These are phyloP conservation scores for Umbilicaria muhlenbergii DNA, from an alignment of 495 filamentous ascomycete species.

Conservation along the genomic window DNA sequence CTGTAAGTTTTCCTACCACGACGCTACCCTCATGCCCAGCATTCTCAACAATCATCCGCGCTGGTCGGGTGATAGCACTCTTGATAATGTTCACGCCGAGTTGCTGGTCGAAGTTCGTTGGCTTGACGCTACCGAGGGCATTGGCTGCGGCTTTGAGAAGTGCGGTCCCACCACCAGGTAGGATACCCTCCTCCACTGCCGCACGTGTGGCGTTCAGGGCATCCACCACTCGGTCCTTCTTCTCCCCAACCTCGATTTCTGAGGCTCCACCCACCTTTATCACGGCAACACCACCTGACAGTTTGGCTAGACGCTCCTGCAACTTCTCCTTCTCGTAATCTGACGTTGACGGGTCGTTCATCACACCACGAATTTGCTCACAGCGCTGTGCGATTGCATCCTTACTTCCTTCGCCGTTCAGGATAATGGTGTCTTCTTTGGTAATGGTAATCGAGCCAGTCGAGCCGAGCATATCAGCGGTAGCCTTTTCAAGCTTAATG, in stretches of 20 bases:
- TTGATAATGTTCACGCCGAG: constrained; percentile 95
- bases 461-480: constrained; percentile 86
- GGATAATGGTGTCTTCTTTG: constrained; percentile 98
- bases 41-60: constrained; percentile 93
- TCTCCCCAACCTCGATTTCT: constrained; percentile 97
- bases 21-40: constrained; percentile 92
- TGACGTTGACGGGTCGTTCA: constrained; percentile 79
- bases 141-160: constrained; percentile 93
- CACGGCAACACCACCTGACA: constrained; percentile 96
- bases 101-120: constrained; percentile 96
- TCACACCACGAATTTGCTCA: constrained; percentile 97
- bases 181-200: constrained; percentile 96
- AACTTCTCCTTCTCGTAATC: constrained; percentile 99
- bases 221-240: constrained; percentile 99
- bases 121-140: constrained; percentile 64
- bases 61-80: constrained; percentile 89
- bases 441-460: constrained; percentile 98
- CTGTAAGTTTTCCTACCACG: constrained; percentile 93
- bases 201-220: constrained; percentile 96
- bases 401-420: constrained; percentile 95
- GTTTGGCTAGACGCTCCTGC: constrained; percentile 97
- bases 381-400: constrained; percentile 87
- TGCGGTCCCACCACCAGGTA: constrained; percentile 95
- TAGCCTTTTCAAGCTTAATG: constrained; percentile 96
- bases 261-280: constrained; percentile 97